Base-by-base conservation (phyloP, 1,284 basidiomycete species). In the Cutaneotrichosporon cavernicola region DNA sequence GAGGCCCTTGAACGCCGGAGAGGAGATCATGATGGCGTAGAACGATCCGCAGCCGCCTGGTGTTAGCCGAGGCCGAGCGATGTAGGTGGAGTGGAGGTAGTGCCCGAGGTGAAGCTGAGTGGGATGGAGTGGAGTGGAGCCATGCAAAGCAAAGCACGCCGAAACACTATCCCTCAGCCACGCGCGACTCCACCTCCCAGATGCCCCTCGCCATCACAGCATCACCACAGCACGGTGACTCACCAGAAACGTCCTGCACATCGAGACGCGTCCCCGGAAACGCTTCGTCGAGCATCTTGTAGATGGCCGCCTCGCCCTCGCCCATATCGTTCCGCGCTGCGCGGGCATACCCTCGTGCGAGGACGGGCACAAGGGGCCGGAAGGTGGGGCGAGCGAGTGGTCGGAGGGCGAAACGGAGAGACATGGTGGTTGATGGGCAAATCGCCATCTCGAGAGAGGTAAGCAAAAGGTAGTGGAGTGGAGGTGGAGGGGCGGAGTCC, bases 31-130 rank as follows among this genome's bases (percentile, higher is more conserved):
- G 69, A 99, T 97, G 47, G 93, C 91, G 76, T 97, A 99, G 81
- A 99, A 99, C 3, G 89, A 86, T 13, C 96, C 97, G 76, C 96
- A 99, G 34, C 96, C 96, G 62, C 95, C 94, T 96, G 69, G 46
- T 32, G 63, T 64, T 7, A 46, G 43, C 43, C 5, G 18, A 46
- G 16, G 13, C 40, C 9, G 4, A 36, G 36, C 36, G 36, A 36
- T 9, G 36, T 13, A 36, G 36, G 36, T 13, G 9, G 36, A 36
- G 36, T 9, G 36, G 4, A 2, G 38, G 26, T n/a, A n/a, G n/a
- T 26, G 26, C 26, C 26, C 26, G 26, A 5, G 38, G 11, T 5
- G 38, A 14, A 10, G 38, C 38, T 2, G 13, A 16, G 38, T 40
- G 38, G 38, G 4, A 16, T 14, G 38, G 13, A 14, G 13, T 36